Evolutionary conservation across 805 yeast genomes (phyloP).

Genomic region (Cyberlindnera japonica): DNA sequence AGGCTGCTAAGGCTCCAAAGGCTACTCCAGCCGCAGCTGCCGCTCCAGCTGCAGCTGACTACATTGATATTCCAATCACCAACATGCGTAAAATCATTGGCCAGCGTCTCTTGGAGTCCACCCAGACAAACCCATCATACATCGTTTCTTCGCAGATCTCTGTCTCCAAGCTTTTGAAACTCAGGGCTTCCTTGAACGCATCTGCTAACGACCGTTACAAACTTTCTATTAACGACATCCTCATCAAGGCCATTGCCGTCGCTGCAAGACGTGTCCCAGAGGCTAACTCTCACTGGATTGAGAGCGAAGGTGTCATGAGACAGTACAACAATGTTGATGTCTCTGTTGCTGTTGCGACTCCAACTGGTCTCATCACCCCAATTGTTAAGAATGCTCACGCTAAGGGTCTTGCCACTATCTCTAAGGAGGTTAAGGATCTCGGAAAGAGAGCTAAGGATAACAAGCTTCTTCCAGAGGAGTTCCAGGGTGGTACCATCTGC

Average conservation of each 20-base stretch:
- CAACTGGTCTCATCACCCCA: slow-evolving; percentile 96
- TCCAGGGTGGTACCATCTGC: slow-evolving; percentile 99
- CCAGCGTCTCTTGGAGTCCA: slow-evolving; percentile 79
- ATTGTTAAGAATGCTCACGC: slow-evolving; percentile 84
- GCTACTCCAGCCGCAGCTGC: slow-evolving; percentile 43
- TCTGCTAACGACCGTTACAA: slow-evolving; percentile 82
- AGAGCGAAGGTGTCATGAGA: slow-evolving; percentile 83
- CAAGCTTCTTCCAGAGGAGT: slow-evolving; percentile 92
- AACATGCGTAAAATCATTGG: slow-evolving; percentile 95
- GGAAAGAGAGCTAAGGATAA: slow-evolving; percentile 95
- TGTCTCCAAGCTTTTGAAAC: slow-evolving; percentile 85
- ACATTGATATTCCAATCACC: slow-evolving; percentile 80
- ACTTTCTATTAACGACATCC: slow-evolving; percentile 89
- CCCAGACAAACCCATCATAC: slow-evolving; percentile 85
- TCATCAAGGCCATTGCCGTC: slow-evolving; percentile 89
- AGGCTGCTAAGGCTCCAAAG: slow-evolving; percentile 37
- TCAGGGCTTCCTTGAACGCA: slow-evolving; percentile 86
- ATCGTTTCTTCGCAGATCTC: slow-evolving; percentile 84
- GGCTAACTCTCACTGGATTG: slow-evolving; percentile 92
- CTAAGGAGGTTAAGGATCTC: slow-evolving; percentile 80
- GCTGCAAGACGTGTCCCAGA: slow-evolving; percentile 91
- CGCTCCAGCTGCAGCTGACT: slow-evolving; percentile 50
- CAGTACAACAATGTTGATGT: slow-evolving; percentile 90
- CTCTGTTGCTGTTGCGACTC: slow-evolving; percentile 98
- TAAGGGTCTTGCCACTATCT: slow-evolving; percentile 82